Base-by-base conservation (phyloP, 257 asterid species). In the Solanum piurae region DNA sequence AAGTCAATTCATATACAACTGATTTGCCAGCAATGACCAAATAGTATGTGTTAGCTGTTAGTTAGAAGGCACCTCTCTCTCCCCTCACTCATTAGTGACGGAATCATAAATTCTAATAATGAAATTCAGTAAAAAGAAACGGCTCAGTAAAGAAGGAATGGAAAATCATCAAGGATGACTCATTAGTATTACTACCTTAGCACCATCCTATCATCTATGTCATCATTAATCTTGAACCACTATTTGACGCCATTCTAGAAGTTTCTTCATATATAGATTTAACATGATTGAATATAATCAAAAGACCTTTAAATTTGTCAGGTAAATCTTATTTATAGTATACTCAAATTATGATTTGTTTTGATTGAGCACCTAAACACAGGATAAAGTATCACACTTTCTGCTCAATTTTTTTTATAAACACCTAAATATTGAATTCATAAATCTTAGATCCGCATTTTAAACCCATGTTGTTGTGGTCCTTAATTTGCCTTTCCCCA, bases 261-360 rank as follows among this genome's bases (percentile, higher is more conserved):
- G 27, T 18, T 9, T 16, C 13, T 33, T 8, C 25, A 16, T 34
- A 34, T 20, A 40, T 34, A 71, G 3, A 71, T 33, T 72, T 5
- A 34, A 1, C 4, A 31, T 16, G 21, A 13, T 0, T 25, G 0
- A 29, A 29, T 69, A 69, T 69, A 0, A 31, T 31, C 12, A 0
- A 29, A 29, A 14, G 5, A 3, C 9, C 23, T 69, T 29, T 27
- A 13, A 13, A 25, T 12, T 66, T 25, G 7, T 27, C 1, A 1
- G 2, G 20, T 66, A 5, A 12, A 12, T 29, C 14, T 29, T 3
- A 68, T 68, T 68, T 68, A 66, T 27, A 2, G 14, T 58, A 11
- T 3, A 64, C 6, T 25, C 0, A 1, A 64, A 64, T 64, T 64
- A 64, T 1, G 14, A 66, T 0, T 12, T 64, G 0, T 64, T 66